A percentile compares a stretch with the other conserved stretches of the same genome.
Conservation (phyloP, 1,284 basidiomycete species). For the Cystobasidium pallidum region DNA sequence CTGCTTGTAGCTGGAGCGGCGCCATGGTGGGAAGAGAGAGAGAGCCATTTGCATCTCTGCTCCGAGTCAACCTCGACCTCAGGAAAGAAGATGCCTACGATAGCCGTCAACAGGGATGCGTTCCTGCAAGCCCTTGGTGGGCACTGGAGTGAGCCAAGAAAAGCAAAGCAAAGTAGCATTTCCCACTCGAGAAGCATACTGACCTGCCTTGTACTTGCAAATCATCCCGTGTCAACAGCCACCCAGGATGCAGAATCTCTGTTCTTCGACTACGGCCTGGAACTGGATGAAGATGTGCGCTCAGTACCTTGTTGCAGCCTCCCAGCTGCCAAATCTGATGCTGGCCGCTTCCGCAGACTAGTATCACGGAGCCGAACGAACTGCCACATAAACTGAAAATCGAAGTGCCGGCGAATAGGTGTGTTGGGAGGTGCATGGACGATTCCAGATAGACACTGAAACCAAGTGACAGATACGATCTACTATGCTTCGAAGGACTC, state of each 20-base stretch:
- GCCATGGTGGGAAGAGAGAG: background rate
- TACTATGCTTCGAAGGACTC: constrained; percentile 96
- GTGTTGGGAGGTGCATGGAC: background rate
- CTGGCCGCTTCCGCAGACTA: constrained; percentile 23
- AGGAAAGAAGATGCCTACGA: constrained; percentile 80
- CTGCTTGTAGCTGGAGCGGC: too few species aligned
- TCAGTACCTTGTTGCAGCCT: background rate
- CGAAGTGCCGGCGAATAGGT: constrained; percentile 86
- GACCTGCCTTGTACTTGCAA: background rate
- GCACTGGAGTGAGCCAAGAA: constrained; percentile 64
- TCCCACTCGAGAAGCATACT: background rate
- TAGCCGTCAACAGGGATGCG: constrained; percentile 92
- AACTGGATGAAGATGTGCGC: constrained; percentile 93
- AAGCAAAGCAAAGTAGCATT: too few species aligned
- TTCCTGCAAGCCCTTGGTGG: constrained; percentile 81
- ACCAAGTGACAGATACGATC: constrained; percentile 78
- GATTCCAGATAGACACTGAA: constrained; percentile 3
- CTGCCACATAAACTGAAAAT: constrained; percentile 87
- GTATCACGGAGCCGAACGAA: constrained; percentile 39
- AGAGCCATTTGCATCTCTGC: background rate
- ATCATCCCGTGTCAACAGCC: constrained; percentile 61
- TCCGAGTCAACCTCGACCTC: constrained; percentile 7
- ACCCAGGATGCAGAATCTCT: constrained; percentile 92
- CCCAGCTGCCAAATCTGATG: background rate
- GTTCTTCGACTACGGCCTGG: constrained; percentile 96